These are phyloP conservation scores for Blastobotrys niveus DNA, from an alignment of 1,139 yeast species.

Conservation along the genomic window DNA sequence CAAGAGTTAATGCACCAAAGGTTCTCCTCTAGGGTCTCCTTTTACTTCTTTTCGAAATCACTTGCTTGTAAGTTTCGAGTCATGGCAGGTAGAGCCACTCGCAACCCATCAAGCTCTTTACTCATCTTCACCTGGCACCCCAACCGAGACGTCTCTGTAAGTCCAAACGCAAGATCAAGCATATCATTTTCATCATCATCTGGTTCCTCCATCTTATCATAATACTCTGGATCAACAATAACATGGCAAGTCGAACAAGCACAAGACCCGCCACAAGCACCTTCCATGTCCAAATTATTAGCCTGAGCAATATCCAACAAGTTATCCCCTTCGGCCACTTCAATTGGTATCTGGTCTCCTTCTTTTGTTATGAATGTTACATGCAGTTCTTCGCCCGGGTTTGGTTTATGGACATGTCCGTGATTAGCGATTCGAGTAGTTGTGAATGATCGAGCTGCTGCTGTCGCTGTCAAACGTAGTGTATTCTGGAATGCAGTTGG, in stretches of 20 bases:
- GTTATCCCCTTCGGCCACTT: slow-evolving; percentile 90
- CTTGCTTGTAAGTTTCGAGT: slow-evolving; percentile 80
- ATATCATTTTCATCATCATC: slow-evolving; percentile 97
- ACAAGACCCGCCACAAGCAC: slow-evolving; percentile 99
- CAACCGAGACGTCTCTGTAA: slow-evolving; percentile 84
- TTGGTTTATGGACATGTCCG: slow-evolving; percentile 85
- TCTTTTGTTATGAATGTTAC: slow-evolving; percentile 90
- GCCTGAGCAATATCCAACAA: slow-evolving; percentile 93
- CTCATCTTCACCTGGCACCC: slow-evolving; percentile 93
- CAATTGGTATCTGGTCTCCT: slow-evolving; percentile 73
- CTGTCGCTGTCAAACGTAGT: too few species aligned
- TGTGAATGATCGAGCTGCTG: slow-evolving; percentile 8
- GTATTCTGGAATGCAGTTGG: too few species aligned
- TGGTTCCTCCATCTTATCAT: slow-evolving; percentile 89
- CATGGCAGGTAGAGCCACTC: slow-evolving; percentile 98
- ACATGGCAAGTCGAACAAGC: slow-evolving; percentile 98
- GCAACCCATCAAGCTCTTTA: slow-evolving; percentile 82
- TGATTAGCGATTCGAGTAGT: slow-evolving; percentile 38
- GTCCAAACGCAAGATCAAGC: slow-evolving; percentile 95
- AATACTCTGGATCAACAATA: slow-evolving; percentile 89
- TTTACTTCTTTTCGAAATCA: slow-evolving; percentile 50
- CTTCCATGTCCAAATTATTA: slow-evolving; percentile 89
- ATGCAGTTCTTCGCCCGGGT: slow-evolving; percentile 88
- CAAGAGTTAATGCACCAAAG: not conserved
- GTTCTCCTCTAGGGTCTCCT: not conserved